A percentile compares a stretch with the other conserved stretches of the same genome.
These are phyloP conservation scores for Sphaerostilbella broomeana DNA, from an alignment of 2,329 filamentous ascomycete genomes.

Conservation along the genomic window DNA sequence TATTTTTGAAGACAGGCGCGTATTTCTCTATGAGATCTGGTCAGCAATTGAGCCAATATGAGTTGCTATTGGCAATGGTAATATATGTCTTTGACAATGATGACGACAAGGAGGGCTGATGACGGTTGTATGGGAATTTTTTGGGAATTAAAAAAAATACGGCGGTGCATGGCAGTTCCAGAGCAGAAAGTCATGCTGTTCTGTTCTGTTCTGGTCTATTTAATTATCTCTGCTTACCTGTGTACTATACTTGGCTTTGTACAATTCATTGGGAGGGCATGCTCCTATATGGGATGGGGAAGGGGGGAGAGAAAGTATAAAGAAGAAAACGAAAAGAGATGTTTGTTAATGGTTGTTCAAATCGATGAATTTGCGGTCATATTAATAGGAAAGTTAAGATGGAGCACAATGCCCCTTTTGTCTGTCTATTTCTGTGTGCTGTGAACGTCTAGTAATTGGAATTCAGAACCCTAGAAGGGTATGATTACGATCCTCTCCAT, in stretches of 20 bases:
- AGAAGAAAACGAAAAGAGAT: slow-evolving; percentile 2
- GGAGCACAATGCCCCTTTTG: too few species aligned
- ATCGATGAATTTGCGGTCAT: too few species aligned
- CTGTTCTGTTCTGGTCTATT: slow-evolving; percentile 3
- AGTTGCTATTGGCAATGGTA: slow-evolving; percentile 13
- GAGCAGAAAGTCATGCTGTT: slow-evolving; percentile 7
- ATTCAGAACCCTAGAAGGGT: too few species aligned
- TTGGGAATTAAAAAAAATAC: slow-evolving; percentile 1
- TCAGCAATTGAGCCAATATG: slow-evolving; percentile 15
- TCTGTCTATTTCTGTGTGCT: too few species aligned
- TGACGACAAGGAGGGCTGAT: slow-evolving; percentile 26
- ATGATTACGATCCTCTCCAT: background rate
- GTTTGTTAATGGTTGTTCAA: too few species aligned
- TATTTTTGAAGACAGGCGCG: slow-evolving; percentile 12
- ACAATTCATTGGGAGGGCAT: slow-evolving; percentile 6
- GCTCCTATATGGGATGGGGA: slow-evolving; percentile 7
- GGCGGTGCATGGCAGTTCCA: slow-evolving; percentile 9
- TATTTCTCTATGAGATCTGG: slow-evolving; percentile 1
- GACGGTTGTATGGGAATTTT: slow-evolving; percentile 22
- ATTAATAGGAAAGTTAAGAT: too few species aligned
- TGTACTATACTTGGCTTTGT: slow-evolving; percentile 14
- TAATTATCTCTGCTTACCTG: slow-evolving; percentile 12
- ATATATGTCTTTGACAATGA: slow-evolving; percentile 24
- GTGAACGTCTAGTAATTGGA: too few species aligned
- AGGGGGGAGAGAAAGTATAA: background rate